Base-by-base conservation (phyloP, 164 flowering plant genomes). In the Warburgia ugandensis region DNA sequence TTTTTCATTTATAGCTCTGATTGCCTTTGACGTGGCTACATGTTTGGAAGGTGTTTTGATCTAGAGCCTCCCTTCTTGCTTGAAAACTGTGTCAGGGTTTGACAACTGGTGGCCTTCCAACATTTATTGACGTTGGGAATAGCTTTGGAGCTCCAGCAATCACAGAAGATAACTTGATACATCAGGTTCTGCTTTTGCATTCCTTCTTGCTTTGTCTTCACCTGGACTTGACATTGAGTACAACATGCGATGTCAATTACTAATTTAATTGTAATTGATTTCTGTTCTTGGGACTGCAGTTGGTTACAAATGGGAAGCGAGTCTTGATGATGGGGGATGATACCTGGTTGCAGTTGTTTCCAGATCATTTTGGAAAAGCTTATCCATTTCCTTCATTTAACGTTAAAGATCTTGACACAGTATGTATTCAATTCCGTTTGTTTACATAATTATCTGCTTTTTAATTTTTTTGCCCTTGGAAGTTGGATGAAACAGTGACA, bases 91-190 rank as follows among this genome's bases (percentile, higher is more conserved):
- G 60, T 35, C 58, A 91, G 99, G 99, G 96, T 38, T 68, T 94
- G 75, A 86, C 97, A 48, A 94, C 99, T 30, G 97, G 99, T 55
- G 97, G 96, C 45, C 76, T 94, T 36, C 99, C 99, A 48, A 94
- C 99, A 47, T 94, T 94, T 72, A 74, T 94, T 59, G 99, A 89
- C 70, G 81, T 89, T 13, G 99, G 99, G 25, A 86, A 94, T 65
- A 94, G 97, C 71, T 94, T 94, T 69, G 99, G 99, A 56, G 97
- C 99, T 50, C 97, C 99, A 25, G 89, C 87, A 40, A 94, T 94
- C 40, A 56, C 75, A 58, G 99, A 94, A 64, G 97, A 94, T 71
- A 94, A 94, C 69, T 73, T 94, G 58, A 63, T 92, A 40, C 54
- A 79, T 68, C 97, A 86, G 94, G 96, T 87, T 60, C 49, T 17